Evolutionary conservation across 2,329 filamentous ascomycete genomes (phyloP), one percentile per base, ranked within the genome.

Genomic region (Penicillium janthinellum): DNA sequence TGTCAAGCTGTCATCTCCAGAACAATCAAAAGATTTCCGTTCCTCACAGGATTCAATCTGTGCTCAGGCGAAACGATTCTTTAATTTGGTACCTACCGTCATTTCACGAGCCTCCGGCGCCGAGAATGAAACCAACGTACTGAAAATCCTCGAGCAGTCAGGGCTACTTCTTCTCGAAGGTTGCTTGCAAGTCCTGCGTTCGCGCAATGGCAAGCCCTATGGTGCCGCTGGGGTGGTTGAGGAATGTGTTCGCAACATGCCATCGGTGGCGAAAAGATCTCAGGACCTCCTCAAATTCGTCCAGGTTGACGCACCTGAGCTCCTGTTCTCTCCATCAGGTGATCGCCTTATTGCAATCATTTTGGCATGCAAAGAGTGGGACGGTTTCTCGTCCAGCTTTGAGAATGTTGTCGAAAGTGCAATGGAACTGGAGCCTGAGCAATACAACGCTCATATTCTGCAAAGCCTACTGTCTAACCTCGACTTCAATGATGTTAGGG

Each of bases 11-110:
- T 96, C 92, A 0, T 83, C 91, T 5, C 92, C 93, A 0, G 92
- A 94, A 70, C 87, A 94, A 57, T 92, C 92, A 0, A 89, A 89
- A 62, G 90, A 92, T 17, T 90, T 90, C 66, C 82, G 85, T 28
- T 82, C 82, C 44, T 96, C 91, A 0, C 92, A 96, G 71, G 82
- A 86, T 53, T 80, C 81, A 42, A 82, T 96, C 28, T 84, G 86
- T 10, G 81, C 87, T 6, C 84, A 90, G 67, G 88, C 88, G 0
- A 80, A 82, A 48, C 87, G 90, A 0, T 91, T 91, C 78, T 88
- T 90, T 61, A 77, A 83, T 1, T 75, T 92, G 10, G 80, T 81
- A 61, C 64, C 72, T 48, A 74, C 77, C 20, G 60, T 81, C 25
- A 65, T 79, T 31, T 64, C 68, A 15, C 67, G 65, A 55, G 60